Evolutionary conservation across 2,329 filamentous ascomycete genomes (phyloP), one percentile per base, ranked within the genome.

Genomic region (Colletotrichum horii): DNA sequence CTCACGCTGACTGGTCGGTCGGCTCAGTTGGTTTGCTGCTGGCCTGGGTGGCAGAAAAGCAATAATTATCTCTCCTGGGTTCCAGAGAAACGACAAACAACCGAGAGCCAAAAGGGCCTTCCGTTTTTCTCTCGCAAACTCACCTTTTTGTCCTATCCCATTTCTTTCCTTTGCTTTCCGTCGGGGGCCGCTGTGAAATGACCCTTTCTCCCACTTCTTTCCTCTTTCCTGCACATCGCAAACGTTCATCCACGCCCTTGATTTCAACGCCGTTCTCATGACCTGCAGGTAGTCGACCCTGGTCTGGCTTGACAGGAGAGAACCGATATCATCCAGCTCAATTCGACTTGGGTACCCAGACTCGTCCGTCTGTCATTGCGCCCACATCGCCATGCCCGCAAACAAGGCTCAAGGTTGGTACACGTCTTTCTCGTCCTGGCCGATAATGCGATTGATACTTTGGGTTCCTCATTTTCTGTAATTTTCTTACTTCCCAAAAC

Each of bases 51-150:
- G 74, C 48, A 66, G 74, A 76, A 76, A 74, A 76, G 74, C 74
- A 76, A 76, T 76, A 76, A 74, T 76, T 61, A 73, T 75, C 70
- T 73, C 73, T 75, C 64, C 69, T 64, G 73, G 73, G 73, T 68
- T n/a, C 73, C 64, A 64, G 36, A 71, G 60, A 30, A 64, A 68
- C 69, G 70, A 68, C 69, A 75, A 75, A 75, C 73, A 75, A 75
- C 70, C 74, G 71, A 75, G 70, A 64, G 69, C 65, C 48, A 65
- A 66, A 66, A 76, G 66, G 71, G 60, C 30, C 71, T 66, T 67
- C 30, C 71, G 61, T 62, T 75, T 34, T 38, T 58, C 38, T 64
- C 52, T 68, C 56, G 56, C 71, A 74, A 74, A 74, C 74, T 55
- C n/a, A 32, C 28, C 58, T 34, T 60, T 22, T 32, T 32, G 26